phyloP scores from a whole-genome alignment of 2,329 filamentous ascomycete species.

The Ceratocystis destructans region DNA sequence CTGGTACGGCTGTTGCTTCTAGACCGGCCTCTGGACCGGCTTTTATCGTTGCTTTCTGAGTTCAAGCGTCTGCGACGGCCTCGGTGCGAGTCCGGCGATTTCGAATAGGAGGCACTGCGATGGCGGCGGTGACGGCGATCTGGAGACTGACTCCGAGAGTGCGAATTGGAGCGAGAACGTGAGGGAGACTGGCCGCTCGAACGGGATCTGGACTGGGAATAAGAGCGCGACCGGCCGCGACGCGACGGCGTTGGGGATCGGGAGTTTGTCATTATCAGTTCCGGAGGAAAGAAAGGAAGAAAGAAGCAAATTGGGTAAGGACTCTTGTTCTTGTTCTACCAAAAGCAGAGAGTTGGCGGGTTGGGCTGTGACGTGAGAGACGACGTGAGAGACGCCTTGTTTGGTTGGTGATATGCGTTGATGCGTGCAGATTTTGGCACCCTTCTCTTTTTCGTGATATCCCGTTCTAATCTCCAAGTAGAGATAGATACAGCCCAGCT shows the following conservation, averaged over 20 bases:
- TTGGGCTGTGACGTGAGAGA: no score
- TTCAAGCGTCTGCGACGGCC: not conserved
- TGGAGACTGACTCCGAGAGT: not conserved
- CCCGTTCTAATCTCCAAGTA: no score
- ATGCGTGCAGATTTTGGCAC: no score
- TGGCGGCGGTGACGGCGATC: not conserved
- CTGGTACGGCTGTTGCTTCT: conserved; percentile 18
- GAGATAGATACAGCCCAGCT: no score
- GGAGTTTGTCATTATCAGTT: not conserved
- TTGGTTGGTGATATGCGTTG: no score
- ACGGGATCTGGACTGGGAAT: conserved; percentile 22
- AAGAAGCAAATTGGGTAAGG: not conserved
- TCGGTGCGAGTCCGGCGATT: not conserved
- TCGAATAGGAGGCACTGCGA: not conserved
- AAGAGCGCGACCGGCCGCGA: conserved; percentile 20
- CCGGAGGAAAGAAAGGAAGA: no score
- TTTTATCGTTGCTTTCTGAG: conserved; percentile 22
- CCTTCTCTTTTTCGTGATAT: no score
- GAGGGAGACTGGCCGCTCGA: conserved; percentile 19
- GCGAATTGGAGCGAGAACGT: not conserved
- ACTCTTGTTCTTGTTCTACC: not conserved
- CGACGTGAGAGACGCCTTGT: no score
- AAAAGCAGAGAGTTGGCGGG: not conserved
- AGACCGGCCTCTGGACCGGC: conserved; percentile 23
- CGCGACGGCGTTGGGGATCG: conserved; percentile 10